phyloP scores from a whole-genome alignment of 495 filamentous ascomycete genomes.

The Aspergillus kassunensis region DNA sequence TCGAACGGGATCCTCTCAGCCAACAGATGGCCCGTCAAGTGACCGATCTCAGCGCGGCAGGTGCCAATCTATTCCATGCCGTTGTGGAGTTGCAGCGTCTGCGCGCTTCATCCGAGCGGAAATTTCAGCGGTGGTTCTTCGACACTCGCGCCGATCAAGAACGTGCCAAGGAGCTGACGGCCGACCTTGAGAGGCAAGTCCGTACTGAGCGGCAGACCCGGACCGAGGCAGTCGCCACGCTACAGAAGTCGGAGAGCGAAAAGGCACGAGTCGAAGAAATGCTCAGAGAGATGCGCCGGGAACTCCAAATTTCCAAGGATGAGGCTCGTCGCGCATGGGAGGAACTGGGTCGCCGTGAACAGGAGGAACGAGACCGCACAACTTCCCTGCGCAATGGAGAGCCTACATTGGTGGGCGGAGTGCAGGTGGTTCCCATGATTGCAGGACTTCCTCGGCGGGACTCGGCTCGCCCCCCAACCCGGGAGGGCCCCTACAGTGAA shows the following conservation, averaged over 20 bases:
- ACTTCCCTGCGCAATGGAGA: constrained; percentile 79
- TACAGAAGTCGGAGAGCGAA: constrained; percentile 61
- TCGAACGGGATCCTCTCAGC: constrained; percentile 74
- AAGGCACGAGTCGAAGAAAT: constrained; percentile 67
- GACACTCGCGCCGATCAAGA: constrained; percentile 88
- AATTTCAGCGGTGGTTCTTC: constrained; percentile 98
- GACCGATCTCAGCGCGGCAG: constrained; percentile 90
- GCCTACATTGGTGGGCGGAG: constrained; percentile 83
- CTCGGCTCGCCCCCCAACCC: constrained; percentile 45
- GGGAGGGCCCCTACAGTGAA: constrained; percentile 41
- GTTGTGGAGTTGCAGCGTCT: constrained; percentile 96
- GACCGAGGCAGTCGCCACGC: constrained; percentile 58
- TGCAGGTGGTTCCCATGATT: constrained; percentile 95
- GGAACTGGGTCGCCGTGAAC: constrained; percentile 88
- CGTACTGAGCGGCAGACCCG: constrained; percentile 66
- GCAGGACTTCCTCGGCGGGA: constrained; percentile 65
- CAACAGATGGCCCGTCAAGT: constrained; percentile 90
- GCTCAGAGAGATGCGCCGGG: constrained; percentile 79
- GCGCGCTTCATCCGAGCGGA: constrained; percentile 89
- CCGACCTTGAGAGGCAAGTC: constrained; percentile 69
- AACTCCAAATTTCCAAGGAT: constrained; percentile 91
- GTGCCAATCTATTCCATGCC: constrained; percentile 95
- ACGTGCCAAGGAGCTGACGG: constrained; percentile 76
- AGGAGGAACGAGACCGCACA: constrained; percentile 92
- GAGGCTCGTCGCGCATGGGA: constrained; percentile 97